A percentile compares a stretch with the other conserved stretches of the same genome.
These are phyloP conservation scores for Carex myosuroides DNA, from an alignment of 176 grass and related monocot species.

Conservation along the genomic window DNA sequence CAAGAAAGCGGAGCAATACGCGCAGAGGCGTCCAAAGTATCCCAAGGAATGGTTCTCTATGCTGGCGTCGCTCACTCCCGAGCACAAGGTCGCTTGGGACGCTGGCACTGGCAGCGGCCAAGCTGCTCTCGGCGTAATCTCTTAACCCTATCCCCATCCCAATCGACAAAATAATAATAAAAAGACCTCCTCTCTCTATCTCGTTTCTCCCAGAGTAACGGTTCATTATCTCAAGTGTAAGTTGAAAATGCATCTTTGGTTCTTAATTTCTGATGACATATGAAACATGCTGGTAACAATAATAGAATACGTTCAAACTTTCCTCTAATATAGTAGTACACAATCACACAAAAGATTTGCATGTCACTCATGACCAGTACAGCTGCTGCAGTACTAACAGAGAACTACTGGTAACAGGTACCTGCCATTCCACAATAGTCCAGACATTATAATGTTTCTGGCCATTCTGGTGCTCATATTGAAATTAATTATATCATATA, in stretches of 20 bases:
- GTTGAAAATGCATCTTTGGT: not conserved
- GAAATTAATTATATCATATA: not conserved
- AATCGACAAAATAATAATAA: too few relatives aligned
- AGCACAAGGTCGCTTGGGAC: conserved; percentile 40
- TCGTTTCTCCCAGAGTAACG: not conserved
- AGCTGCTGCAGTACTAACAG: not conserved
- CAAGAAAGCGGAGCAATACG: not conserved
- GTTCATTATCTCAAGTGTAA: not conserved
- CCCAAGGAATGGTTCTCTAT: conserved; percentile 16
- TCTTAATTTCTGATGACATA: not conserved
- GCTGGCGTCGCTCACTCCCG: conserved; percentile 20
- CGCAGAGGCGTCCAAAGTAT: not conserved
- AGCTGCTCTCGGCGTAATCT: conserved; percentile 31
- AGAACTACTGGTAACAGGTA: not conserved
- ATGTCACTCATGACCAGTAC: not conserved
- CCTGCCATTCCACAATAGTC: not conserved
- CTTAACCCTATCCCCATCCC: too few relatives aligned
- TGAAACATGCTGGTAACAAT: not conserved
- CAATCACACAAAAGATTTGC: too few relatives aligned
- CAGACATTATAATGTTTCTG: not conserved
- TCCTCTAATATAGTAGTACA: not conserved
- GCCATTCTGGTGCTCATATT: not conserved
- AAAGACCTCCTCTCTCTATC: not conserved
- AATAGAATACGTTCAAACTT: not conserved
- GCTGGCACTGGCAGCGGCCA: conserved; percentile 52